phyloP scores from a whole-genome alignment of 768 basidiomycete genomes.

The Pleurotus platypus region DNA sequence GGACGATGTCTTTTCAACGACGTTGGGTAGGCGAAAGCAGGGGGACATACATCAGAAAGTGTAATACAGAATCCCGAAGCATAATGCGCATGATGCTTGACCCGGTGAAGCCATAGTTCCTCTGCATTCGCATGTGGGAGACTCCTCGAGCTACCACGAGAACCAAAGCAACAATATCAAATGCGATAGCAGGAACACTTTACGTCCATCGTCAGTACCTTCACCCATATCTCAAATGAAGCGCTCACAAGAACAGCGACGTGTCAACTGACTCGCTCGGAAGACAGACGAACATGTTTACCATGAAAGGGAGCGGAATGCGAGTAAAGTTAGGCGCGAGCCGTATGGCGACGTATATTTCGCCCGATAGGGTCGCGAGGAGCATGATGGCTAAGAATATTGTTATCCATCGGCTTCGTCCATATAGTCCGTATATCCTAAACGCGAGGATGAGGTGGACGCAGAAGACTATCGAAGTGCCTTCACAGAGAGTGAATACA shows the following conservation, averaged over 20 bases:
- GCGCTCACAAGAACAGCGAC: conserved; percentile 1
- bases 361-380: neutral
- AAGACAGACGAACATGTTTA: conserved; percentile 1
- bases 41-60: neutral
- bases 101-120: neutral
- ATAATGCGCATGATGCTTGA: neutral
- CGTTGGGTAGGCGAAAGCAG: neutral
- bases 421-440: conserved; percentile 1
- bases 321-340: neutral
- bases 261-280: neutral
- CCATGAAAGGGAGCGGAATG: conserved; percentile 1
- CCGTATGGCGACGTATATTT: neutral
- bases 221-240: neutral
- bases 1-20: neutral
- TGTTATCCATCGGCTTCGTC: neutral
- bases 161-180: neutral
- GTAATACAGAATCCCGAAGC: neutral
- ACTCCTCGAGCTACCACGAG: neutral
- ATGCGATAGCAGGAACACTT: neutral
- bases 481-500: neutral
- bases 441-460: conserved; percentile 4
- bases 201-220: too few species aligned
- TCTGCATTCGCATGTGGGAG: neutral
- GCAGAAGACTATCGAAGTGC: conserved; percentile 1
- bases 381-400: neutral